Conservation (phyloP, 2,329 filamentous ascomycete genomes). For the Zymoseptoria passerinii region DNA sequence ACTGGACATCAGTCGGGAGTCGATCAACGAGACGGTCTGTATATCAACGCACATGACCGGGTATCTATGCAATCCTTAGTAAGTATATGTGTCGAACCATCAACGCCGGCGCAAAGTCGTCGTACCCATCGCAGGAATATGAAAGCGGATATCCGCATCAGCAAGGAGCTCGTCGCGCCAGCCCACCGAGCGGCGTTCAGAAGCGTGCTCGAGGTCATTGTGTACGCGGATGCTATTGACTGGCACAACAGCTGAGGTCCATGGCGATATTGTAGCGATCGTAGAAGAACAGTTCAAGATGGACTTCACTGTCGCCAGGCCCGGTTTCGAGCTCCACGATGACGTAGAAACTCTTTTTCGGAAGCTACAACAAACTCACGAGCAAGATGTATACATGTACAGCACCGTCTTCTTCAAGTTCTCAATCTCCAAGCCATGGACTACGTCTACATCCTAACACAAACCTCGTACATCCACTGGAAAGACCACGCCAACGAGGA, state of each 20-base stretch:
- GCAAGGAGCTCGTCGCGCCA: conserved; percentile 21
- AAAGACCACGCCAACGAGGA: not conserved
- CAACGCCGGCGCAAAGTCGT: conserved; percentile 16
- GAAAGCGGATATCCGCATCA: conserved; percentile 23
- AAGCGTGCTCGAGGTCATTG: not conserved
- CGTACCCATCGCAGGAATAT: conserved; percentile 32
- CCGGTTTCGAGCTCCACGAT: not conserved
- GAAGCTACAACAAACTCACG: not conserved
- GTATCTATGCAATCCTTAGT: conserved; percentile 22
- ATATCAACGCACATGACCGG: conserved; percentile 27
- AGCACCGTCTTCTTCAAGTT: no score
- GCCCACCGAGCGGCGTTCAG: conserved; percentile 8
- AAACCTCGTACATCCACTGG: not conserved
- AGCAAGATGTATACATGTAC: not conserved
- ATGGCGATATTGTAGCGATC: not conserved
- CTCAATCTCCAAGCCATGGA: no score
- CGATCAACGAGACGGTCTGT: not conserved
- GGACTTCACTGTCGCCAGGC: not conserved
- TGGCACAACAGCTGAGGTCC: not conserved
- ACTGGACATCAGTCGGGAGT: conserved; percentile 16
- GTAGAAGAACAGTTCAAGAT: not conserved
- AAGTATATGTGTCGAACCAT: conserved; percentile 3
- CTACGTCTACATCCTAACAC: not conserved
- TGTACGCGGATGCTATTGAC: not conserved
- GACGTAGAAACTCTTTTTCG: not conserved